Evolutionary conservation across 345 rosid genomes (phyloP), one percentile per base, ranked within the genome.

Genomic region (Eucalyptus curtisii): DNA sequence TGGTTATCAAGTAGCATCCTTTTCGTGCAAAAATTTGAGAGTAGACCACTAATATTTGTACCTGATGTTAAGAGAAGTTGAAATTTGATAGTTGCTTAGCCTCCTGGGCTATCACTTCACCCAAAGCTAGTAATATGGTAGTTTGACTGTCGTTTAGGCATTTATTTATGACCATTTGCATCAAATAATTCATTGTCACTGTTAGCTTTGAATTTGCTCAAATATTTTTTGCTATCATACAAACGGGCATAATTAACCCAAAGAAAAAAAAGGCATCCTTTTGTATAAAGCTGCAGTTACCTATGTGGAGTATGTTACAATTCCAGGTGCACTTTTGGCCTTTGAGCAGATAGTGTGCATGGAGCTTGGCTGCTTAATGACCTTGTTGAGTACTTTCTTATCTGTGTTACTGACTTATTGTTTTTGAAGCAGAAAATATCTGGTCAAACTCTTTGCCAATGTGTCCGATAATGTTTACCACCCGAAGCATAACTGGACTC

Each of bases 401-500:
- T 82, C 76, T 68, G 44, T 40, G 2, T 89, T 86, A 85, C 25
- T 31, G 20, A 61, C 30, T 84, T 17, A 17, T 85, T 48, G 49
- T 93, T 88, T 66, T 88, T 90, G 47, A 12, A 89, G 90, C 97
- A 97, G 99, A 94, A 95, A 96, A 94, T 89, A 91, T 89, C 90
- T 97, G 64, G 96, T 93, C 52, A 91, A 91, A 86, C 90, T 94
- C 79, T 92, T 98, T 91, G 93, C 93, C 90, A 80, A 87, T 44
- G 96, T 93, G 42, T 93, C 93, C 25, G 97, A 96, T 64, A 93
- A 95, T 91, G 92, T 95, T 94, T 96, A 96, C 94, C 94, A 95
- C 92, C 97, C 97, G 42, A 95, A 90, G 90, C 95, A 87, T 87
- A 92, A 95, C 89, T 98, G 99, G 99, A 96, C 94, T 7, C 93